Percentiles rank a stretch among this genome's conserved stretches.
Conservation (phyloP, 768 basidiomycete genomes). For the Mycena latifolia region DNA sequence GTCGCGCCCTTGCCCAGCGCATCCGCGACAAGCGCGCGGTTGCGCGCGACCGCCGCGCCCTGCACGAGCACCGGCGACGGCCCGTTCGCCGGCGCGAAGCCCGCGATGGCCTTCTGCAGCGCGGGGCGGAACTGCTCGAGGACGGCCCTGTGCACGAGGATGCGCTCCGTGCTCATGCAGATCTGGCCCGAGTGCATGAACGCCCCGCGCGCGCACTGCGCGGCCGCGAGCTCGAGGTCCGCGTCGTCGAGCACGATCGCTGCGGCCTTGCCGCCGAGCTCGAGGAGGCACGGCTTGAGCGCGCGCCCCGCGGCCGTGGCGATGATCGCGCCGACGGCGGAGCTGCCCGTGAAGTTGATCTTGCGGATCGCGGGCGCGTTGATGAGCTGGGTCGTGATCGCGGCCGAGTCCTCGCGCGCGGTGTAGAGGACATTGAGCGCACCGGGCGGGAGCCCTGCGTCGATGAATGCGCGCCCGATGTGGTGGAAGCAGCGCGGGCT, state of each 20-base stretch:
- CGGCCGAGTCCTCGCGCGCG: constrained; percentile 64
- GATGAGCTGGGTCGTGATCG: constrained; percentile 66
- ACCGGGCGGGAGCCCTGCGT: constrained; percentile 73
- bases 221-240: constrained; percentile 62
- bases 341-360: constrained; percentile 75
- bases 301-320: constrained; percentile 72
- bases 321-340: constrained; percentile 69
- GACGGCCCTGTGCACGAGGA: constrained; percentile 72
- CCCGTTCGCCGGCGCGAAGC: constrained; percentile 28
- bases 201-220: constrained; percentile 65
- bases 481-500: constrained; percentile 62
- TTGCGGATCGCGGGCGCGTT: constrained; percentile 58
- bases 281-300: constrained; percentile 72
- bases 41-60: constrained; percentile 25
- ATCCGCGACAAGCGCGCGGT: constrained; percentile 28
- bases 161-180: constrained; percentile 77
- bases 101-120: constrained; percentile 58
- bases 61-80: constrained; percentile 27
- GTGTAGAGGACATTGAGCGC: constrained; percentile 72
- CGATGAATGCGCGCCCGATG: constrained; percentile 44
- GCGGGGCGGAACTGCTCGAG: constrained; percentile 71
- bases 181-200: constrained; percentile 76
- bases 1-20: constrained; percentile 33
- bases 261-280: constrained; percentile 67
- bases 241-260: constrained; percentile 62